Percentiles rank a stretch among this genome's conserved stretches.
Conservation (phyloP, 768 basidiomycete species). For the Tubosaeta sp. region DNA sequence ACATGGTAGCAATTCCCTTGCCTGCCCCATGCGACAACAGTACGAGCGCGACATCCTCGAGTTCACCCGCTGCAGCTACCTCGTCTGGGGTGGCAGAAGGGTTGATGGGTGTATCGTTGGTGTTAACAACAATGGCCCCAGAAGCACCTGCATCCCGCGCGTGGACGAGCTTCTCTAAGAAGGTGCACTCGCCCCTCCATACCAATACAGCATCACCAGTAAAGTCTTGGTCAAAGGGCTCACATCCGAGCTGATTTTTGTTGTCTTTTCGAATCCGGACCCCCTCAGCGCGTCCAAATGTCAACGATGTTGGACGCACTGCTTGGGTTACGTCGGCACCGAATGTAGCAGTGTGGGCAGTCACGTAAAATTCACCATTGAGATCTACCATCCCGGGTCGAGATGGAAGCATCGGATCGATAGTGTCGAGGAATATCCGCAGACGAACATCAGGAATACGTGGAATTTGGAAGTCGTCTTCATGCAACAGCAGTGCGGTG, state of each 20-base stretch:
- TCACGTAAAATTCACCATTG: conserved; percentile 45
- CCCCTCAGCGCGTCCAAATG: conserved; percentile 50
- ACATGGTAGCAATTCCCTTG: conserved; percentile 48
- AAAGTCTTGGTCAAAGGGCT: conserved; percentile 46
- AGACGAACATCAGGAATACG: conserved; percentile 46
- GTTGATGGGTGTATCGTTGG: conserved; percentile 56
- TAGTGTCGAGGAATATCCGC: conserved; percentile 51
- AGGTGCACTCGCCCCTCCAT: conserved; percentile 80
- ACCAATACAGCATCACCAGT: conserved; percentile 56
- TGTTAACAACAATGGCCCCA: conserved; percentile 73
- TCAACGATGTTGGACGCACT: conserved; percentile 28
- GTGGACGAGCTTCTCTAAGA: conserved; percentile 72
- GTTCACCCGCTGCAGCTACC: conserved; percentile 49
- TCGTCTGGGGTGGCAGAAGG: conserved; percentile 62
- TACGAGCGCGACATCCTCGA: conserved; percentile 57
- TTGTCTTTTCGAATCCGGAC: conserved; percentile 50
- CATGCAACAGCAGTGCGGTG: conserved; percentile 38
- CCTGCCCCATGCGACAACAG: conserved; percentile 54
- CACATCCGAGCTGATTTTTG: conserved; percentile 57
- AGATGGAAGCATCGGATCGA: conserved; percentile 45
- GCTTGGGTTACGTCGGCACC: conserved; percentile 53
- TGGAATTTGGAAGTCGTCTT: conserved; percentile 18
- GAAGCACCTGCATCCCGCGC: conserved; percentile 70
- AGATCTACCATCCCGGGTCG: conserved; percentile 36
- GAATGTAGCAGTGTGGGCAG: conserved; percentile 65